phyloP scores from a whole-genome alignment of 2,329 filamentous ascomycete genomes.

The Aspergillus thermomutatus region DNA sequence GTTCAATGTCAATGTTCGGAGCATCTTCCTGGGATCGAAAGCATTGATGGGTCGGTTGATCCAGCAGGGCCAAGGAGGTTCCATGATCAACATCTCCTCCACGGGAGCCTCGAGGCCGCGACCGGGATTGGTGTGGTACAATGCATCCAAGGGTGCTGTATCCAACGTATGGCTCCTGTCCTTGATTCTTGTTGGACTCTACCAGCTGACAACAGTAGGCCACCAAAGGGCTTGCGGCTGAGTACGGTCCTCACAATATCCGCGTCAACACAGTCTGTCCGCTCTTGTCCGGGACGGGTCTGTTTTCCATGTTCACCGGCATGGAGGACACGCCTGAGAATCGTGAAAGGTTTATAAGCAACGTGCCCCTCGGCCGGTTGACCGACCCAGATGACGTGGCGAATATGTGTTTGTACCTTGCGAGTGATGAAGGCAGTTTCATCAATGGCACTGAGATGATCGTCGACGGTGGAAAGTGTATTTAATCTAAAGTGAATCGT shows the following conservation, averaged over 20 bases:
- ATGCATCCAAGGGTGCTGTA: slow-evolving; percentile 44
- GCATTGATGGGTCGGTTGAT: slow-evolving; percentile 35
- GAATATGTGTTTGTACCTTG: slow-evolving; percentile 67
- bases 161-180: slow-evolving; percentile 34
- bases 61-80: slow-evolving; percentile 39
- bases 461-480: slow-evolving; percentile 55
- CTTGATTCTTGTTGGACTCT: not conserved
- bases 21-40: slow-evolving; percentile 36
- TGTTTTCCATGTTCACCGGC: slow-evolving; percentile 49
- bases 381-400: slow-evolving; percentile 60
- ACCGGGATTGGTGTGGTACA: slow-evolving; percentile 46
- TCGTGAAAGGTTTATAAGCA: slow-evolving; percentile 41
- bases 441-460: slow-evolving; percentile 70
- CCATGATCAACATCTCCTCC: slow-evolving; percentile 45
- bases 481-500: slow-evolving; percentile 15
- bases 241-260: slow-evolving; percentile 70
- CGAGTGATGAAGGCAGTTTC: slow-evolving; percentile 68
- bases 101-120: slow-evolving; percentile 42
- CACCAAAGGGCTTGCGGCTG: slow-evolving; percentile 66
- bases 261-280: slow-evolving; percentile 71
- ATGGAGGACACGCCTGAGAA: slow-evolving; percentile 46
- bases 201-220: slow-evolving; percentile 37
- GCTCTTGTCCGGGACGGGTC: slow-evolving; percentile 63
- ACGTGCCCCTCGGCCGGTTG: slow-evolving; percentile 42
- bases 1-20: slow-evolving; percentile 45